These are phyloP conservation scores for Suillus plorans DNA, from an alignment of 768 basidiomycete species.

Conservation along the genomic window DNA sequence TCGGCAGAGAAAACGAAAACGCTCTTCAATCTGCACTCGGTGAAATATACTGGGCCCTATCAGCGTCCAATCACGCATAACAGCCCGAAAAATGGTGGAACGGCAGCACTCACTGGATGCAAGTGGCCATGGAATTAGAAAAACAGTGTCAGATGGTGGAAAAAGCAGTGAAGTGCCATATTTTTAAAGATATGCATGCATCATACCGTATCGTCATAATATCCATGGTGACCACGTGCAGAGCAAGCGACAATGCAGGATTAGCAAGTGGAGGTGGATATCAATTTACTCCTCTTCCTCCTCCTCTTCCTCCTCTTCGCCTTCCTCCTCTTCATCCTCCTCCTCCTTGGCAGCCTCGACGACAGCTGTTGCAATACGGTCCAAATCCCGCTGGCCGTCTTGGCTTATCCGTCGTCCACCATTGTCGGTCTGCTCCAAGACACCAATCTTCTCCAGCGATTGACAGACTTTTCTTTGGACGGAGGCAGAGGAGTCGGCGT, in stretches of 20 bases:
- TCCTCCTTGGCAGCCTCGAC: conserved; percentile 76
- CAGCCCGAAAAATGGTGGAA: too few species aligned
- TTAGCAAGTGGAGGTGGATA: conserved; percentile 17
- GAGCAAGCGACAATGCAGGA: conserved; percentile 21
- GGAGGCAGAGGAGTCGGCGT: conserved; percentile 79
- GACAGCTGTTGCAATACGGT: conserved; percentile 89
- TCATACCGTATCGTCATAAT: conserved; percentile 42
- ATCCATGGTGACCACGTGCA: conserved; percentile 21
- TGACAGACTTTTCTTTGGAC: conserved; percentile 97
- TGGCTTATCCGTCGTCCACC: conserved; percentile 96
- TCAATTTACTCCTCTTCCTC: conserved; percentile 42
- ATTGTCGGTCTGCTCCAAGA: conserved; percentile 89
- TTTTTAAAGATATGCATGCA: conserved; percentile 31
- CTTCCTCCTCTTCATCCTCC: conserved; percentile 74
- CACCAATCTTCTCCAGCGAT: conserved; percentile 97
- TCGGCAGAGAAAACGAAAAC: too few species aligned
- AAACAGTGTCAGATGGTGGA: not conserved
- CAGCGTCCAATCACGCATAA: not conserved
- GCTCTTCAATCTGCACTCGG: too few species aligned
- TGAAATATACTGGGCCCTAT: too few species aligned
- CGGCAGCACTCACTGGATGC: not conserved
- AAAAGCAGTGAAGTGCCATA: conserved; percentile 22
- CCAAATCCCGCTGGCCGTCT: conserved; percentile 94
- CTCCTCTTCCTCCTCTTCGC: conserved; percentile 59
- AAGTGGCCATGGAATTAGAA: not conserved